Conservation (phyloP, 768 basidiomycete genomes). For the Rhodotorula toruloides region DNA sequence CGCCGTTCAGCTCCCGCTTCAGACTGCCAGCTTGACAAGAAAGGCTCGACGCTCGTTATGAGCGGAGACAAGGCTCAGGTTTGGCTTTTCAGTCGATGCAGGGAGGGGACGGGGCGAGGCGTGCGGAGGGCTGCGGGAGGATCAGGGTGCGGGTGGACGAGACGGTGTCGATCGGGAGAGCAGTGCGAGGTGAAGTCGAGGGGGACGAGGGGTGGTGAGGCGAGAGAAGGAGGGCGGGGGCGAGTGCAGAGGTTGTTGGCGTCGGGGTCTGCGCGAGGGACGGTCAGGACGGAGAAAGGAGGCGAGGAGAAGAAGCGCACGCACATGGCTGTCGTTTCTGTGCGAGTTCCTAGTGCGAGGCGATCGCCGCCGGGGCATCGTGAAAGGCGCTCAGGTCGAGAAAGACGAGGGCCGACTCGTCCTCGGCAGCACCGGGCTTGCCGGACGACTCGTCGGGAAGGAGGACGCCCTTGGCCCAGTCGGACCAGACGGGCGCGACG, state of each 20-base stretch:
- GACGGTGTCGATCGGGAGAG: neutral
- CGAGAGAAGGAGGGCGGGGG: too few species aligned
- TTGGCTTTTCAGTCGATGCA: neutral
- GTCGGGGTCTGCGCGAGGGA: slow-evolving; percentile 16
- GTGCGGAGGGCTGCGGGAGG: neutral
- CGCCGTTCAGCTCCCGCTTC: too few species aligned
- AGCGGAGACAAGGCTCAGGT: slow-evolving; percentile 18
- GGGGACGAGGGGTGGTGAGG: neutral
- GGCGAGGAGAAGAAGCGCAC: neutral
- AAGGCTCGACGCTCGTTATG: slow-evolving; percentile 3
- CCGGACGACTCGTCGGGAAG: neutral
- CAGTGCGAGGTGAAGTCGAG: neutral
- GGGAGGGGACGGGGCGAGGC: neutral
- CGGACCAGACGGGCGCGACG: slow-evolving; percentile 16
- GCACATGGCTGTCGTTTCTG: neutral
- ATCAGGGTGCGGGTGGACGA: too few species aligned
- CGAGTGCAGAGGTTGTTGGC: slow-evolving; percentile 8
- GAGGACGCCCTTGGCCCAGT: slow-evolving; percentile 16
- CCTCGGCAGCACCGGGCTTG: neutral
- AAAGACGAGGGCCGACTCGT: slow-evolving; percentile 7
- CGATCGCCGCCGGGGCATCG: neutral
- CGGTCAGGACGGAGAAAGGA: neutral
- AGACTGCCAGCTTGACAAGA: too few species aligned
- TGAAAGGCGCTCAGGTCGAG: slow-evolving; percentile 19
- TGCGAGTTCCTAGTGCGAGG: neutral